Base-by-base conservation (phyloP, 208 protist genomes). In the Acanthamoeba rhysodes region DNA sequence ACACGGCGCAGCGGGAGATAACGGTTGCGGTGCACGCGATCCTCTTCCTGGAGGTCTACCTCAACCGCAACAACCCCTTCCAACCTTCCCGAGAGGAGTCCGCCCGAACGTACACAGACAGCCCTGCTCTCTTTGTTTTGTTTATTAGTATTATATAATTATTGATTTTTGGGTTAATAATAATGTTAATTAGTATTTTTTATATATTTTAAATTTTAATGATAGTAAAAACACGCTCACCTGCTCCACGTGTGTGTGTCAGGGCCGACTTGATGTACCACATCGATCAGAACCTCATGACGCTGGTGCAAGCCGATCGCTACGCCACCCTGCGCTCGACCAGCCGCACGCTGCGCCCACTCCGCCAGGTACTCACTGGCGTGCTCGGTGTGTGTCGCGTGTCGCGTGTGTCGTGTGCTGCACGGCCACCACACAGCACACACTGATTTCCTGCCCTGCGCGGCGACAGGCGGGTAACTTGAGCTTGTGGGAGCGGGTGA, bases 181-280 rank as follows among this genome's bases (percentile, higher is more conserved):
- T 45, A 10, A 10, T 45, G 2, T 45, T 45, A 0, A 45, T 45
- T 45, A 45, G 3, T 45, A 8, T 45, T 45, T 5, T 41, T 41
- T 41, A 45, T 45, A 41, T 45, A 6, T 6, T 45, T 45, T n/a
- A n/a, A n/a, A 41, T 45, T 45, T 10, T 45, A 45, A 45, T 45
- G 0, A 45, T 45, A 45, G 9, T 45, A 45, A 3, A 45, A 45
- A 8, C 37, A 41, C 4, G 48, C 48, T 50, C 48, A 50, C 48
- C 48, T 50, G 5, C 10, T 12, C 0, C 22, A 22, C 34, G 14
- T 20, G 29, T 12, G 72, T 50, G 45, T 50, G 48, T 0, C 76
- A 59, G 45, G 76, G 20, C 27, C 76, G 76, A 57, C 10, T 22
- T 85, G 76, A 57, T 50, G 45, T 85, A 85, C 76, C 76, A 85